phyloP scores from a whole-genome alignment of 2,329 filamentous ascomycete genomes.

The Microascus cirrosus region DNA sequence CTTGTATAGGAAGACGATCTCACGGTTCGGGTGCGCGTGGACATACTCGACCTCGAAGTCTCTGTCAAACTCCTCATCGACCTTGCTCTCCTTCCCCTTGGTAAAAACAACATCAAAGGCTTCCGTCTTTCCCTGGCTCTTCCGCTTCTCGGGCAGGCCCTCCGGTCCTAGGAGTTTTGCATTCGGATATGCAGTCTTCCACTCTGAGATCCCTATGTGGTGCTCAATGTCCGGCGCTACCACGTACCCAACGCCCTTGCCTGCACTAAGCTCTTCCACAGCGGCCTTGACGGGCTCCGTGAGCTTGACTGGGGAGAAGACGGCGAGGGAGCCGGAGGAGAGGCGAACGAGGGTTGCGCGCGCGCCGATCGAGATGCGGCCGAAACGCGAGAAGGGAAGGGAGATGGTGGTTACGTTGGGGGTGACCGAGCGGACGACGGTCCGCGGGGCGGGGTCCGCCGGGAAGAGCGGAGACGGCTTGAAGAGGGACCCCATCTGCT shows the following conservation, averaged over 20 bases:
- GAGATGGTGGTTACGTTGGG: constrained; percentile 70
- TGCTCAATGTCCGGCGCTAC: constrained; percentile 85
- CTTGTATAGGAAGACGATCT: constrained; percentile 78
- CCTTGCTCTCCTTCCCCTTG: constrained; percentile 33
- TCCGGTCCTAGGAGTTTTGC: constrained; percentile 76
- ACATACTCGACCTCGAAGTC: constrained; percentile 87
- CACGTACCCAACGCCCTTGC: constrained; percentile 61
- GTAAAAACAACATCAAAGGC: constrained; percentile 58
- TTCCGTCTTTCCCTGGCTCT: constrained; percentile 32
- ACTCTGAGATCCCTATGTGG: constrained; percentile 84
- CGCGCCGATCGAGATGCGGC: constrained; percentile 71
- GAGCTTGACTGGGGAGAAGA: constrained; percentile 85
- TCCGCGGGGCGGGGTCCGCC: constrained; percentile 64
- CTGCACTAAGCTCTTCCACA: constrained; percentile 44
- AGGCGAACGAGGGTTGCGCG: constrained; percentile 79
- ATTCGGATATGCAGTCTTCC: constrained; percentile 67
- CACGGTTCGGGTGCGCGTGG: constrained; percentile 67
- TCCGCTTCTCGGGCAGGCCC: constrained; percentile 72
- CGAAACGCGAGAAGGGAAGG: constrained; percentile 75
- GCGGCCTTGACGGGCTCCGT: constrained; percentile 61
- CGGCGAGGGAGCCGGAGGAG: constrained; percentile 63
- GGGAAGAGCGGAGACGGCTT: constrained; percentile 41
- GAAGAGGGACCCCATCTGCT: neutral
- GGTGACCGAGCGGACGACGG: constrained; percentile 81
- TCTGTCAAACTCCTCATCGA: constrained; percentile 69